These are phyloP conservation scores for Salvia hispanica DNA, from an alignment of 257 asterid species.

Conservation along the genomic window DNA sequence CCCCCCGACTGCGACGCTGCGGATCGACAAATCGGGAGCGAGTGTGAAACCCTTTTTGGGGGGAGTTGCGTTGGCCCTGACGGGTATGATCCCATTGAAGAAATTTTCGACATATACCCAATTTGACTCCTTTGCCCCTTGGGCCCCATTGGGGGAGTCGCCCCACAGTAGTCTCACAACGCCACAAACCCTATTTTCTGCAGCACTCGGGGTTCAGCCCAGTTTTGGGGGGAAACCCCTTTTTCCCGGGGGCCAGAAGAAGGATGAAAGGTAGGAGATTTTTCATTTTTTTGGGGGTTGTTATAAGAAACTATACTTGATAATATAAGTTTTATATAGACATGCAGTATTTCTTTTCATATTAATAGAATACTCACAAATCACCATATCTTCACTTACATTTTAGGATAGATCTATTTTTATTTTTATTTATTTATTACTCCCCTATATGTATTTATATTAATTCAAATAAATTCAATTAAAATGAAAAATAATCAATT, in stretches of 20 bases:
- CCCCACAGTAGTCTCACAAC: slow-evolving; percentile 4
- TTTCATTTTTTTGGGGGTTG: slow-evolving; percentile 12
- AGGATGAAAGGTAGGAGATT: not conserved
- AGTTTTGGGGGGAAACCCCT: slow-evolving; percentile 12
- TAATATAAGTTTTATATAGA: too few relatives aligned
- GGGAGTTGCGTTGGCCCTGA: slow-evolving; percentile 4
- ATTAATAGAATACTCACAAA: too few relatives aligned
- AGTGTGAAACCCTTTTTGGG: slow-evolving; percentile 28
- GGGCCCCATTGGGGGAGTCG: slow-evolving; percentile 22
- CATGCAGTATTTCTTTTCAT: too few relatives aligned
- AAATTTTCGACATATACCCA: not conserved
- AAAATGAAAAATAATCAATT: too few relatives aligned
- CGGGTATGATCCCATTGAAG: slow-evolving; percentile 22
- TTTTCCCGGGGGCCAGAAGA: not conserved
- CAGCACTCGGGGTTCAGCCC: slow-evolving; percentile 24
- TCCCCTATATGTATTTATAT: too few relatives aligned
- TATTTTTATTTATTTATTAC: too few relatives aligned
- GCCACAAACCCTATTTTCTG: slow-evolving; percentile 22
- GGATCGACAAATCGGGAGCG: slow-evolving; percentile 42
- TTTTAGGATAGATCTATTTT: too few relatives aligned
- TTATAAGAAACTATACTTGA: too few relatives aligned
- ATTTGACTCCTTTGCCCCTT: not conserved
- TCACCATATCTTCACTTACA: too few relatives aligned
- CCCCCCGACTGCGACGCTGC: slow-evolving; percentile 44
- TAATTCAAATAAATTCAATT: too few relatives aligned